Evolutionary conservation across 2,329 filamentous ascomycete genomes (phyloP), one percentile per base, ranked within the genome.

Genomic region (Meredithiella fracta): DNA sequence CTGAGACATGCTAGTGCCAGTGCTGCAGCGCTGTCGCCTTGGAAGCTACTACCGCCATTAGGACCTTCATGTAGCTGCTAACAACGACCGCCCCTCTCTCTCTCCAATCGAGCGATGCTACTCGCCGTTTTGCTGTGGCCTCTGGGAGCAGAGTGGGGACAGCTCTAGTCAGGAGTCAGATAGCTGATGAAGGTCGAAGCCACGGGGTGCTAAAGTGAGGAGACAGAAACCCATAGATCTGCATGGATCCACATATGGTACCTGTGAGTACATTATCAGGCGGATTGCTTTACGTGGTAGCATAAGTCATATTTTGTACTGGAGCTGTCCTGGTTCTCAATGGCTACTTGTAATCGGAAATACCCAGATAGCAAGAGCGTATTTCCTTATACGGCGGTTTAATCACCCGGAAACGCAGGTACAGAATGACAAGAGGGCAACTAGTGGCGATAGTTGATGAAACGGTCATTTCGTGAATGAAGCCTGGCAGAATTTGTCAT

Each of bases 161-260:
- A 44, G 17, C 40, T 7, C 17, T 44, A 44, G 40, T 44, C 40
- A 44, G 40, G 40, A 44, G 40, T 44, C 44, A 49, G 25, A 11
- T 9, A 20, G 44, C 44, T n/a, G 25, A 17, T 49, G 22, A 9
- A 23, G 17, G 44, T 20, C 3, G 25, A 49, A n/a, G 9, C 9
- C n/a, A 22, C 17, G 31, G 34, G n/a, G 9, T 37, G 29, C 7
- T n/a, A 37, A 52, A 52, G 50, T 52, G 50, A 29, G 34, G 50
- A 49, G 17, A 22, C 29, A 52, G 50, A 52, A 52, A n/a, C 29
- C 29, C 15, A 38, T 52, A 52, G 50, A 52, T 14, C n/a, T 38
- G 34, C 15, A 38, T 52, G 9, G 50, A 40, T 52, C 9, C 50
- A 37, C 50, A 20, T 9, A 11, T 3, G 31, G n/a, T 52, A 52